Conservation (phyloP, 1,284 basidiomycete species). For the Microbotryum intermedium region DNA sequence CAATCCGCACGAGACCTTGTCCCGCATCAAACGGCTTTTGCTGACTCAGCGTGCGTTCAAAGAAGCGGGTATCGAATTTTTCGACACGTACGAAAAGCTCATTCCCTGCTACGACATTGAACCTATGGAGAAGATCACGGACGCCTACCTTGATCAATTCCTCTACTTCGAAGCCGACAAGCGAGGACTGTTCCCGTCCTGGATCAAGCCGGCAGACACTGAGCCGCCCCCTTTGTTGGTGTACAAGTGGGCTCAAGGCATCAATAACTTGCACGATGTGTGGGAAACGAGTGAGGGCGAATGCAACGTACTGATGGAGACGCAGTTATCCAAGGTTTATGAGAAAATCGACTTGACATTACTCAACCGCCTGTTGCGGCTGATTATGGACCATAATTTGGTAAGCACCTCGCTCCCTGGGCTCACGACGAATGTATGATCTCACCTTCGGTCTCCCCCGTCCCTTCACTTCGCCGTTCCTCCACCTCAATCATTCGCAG, state of each 20-base stretch:
- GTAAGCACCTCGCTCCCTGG: slow-evolving; percentile 3
- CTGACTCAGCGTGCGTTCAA: slow-evolving; percentile 96
- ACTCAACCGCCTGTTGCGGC: slow-evolving; percentile 80
- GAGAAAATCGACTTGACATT: slow-evolving; percentile 95
- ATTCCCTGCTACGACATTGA: slow-evolving; percentile 98
- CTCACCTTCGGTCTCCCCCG: too few relatives aligned
- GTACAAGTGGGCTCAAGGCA: slow-evolving; percentile 94
- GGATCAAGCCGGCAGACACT: slow-evolving; percentile 95
- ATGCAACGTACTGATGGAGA: slow-evolving; percentile 96
- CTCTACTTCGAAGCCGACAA: slow-evolving; percentile 71
- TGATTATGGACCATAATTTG: slow-evolving; percentile 93
- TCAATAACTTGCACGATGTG: slow-evolving; percentile 85
- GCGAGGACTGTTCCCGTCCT: slow-evolving; percentile 87
- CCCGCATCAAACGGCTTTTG: slow-evolving; percentile 89
- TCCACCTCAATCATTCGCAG: not conserved
- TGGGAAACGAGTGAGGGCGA: slow-evolving; percentile 97
- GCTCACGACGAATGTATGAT: too few relatives aligned
- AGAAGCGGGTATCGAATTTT: slow-evolving; percentile 75
- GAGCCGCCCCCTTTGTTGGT: slow-evolving; percentile 92
- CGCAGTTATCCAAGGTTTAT: slow-evolving; percentile 87
- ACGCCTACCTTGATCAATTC: slow-evolving; percentile 62
- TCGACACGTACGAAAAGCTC: slow-evolving; percentile 68
- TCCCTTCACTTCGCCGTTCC: not conserved
- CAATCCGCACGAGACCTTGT: slow-evolving; percentile 82
- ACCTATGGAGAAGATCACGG: slow-evolving; percentile 96